These are phyloP conservation scores for Drechslera avenae DNA, from an alignment of 2,329 filamentous ascomycete species.

Conservation along the genomic window DNA sequence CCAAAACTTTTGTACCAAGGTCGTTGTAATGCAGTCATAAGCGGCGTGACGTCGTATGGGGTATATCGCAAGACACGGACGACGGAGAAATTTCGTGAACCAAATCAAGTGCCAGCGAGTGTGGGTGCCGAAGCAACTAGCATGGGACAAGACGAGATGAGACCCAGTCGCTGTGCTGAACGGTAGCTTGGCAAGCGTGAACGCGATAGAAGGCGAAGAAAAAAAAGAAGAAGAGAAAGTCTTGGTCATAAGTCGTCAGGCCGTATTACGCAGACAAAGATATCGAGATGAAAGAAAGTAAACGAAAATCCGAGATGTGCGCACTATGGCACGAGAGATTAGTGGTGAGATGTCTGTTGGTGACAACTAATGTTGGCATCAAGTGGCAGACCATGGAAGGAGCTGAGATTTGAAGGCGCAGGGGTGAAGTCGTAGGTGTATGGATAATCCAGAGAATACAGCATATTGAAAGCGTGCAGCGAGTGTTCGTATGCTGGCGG, in stretches of 20 bases:
- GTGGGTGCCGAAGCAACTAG: conserved; percentile 23
- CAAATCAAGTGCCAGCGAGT: conserved; percentile 10
- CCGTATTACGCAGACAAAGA: neutral
- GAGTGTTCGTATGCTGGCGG: conserved; percentile 13
- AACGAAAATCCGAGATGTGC: neutral
- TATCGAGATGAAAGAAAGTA: neutral
- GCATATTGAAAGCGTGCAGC: conserved; percentile 8
- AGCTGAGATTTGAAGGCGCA: neutral
- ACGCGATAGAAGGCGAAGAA: neutral
- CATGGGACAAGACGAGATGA: neutral
- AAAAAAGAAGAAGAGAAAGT: conserved; percentile 3
- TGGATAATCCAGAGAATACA: conserved; percentile 10
- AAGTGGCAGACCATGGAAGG: conserved; percentile 18
- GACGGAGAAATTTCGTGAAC: conserved; percentile 9
- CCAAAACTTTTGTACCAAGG: conserved; percentile 15
- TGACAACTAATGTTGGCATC: conserved; percentile 7
- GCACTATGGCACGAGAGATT: neutral
- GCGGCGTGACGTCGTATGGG: conserved; percentile 33
- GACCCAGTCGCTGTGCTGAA: conserved; percentile 16
- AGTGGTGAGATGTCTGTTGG: neutral
- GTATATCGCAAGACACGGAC: conserved; percentile 28
- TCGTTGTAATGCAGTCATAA: conserved; percentile 32
- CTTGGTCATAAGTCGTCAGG: conserved; percentile 12
- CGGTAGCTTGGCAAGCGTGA: conserved; percentile 1
- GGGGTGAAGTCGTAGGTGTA: conserved; percentile 9